Evolutionary conservation across 257 asterid genomes (phyloP).

Genomic region (Solanum chiquidenum): DNA sequence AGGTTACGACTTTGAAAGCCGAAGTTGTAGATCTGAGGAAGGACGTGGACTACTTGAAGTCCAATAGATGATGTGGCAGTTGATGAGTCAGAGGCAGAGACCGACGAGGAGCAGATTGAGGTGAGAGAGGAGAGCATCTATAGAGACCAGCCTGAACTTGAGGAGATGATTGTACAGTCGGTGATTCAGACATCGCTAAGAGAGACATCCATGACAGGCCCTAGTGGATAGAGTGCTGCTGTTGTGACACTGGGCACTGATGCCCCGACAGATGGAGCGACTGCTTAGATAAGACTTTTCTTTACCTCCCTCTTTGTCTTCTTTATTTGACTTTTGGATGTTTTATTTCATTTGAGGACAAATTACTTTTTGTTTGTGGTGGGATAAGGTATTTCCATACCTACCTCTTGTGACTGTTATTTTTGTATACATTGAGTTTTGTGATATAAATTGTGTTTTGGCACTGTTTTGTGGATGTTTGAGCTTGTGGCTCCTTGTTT

Average conservation of each 20-base stretch:
- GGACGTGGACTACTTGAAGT: neutral
- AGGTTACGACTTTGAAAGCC: neutral
- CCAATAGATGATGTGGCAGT: neutral
- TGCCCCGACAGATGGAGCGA: neutral
- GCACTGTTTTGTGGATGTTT: neutral
- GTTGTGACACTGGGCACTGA: neutral
- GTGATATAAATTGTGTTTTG: neutral
- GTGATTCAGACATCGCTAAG: neutral
- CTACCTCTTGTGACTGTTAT: neutral
- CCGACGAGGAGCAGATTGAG: neutral
- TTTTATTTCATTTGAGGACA: neutral
- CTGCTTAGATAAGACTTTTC: too few species aligned
- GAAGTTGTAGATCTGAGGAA: neutral
- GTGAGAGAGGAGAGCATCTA: neutral
- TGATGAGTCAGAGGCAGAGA: neutral
- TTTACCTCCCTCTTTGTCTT: neutral
- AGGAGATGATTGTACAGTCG: neutral
- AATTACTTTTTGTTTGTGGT: neutral
- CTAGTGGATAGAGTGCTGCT: neutral
- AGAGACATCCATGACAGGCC: neutral
- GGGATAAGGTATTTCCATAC: neutral
- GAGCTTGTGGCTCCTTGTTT: neutral
- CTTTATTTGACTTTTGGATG: neutral
- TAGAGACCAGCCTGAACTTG: neutral
- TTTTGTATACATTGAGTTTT: neutral